These are phyloP conservation scores for Glomus cerebriforme DNA, from an alignment of 192 early-diverging fungal species.

Conservation along the genomic window DNA sequence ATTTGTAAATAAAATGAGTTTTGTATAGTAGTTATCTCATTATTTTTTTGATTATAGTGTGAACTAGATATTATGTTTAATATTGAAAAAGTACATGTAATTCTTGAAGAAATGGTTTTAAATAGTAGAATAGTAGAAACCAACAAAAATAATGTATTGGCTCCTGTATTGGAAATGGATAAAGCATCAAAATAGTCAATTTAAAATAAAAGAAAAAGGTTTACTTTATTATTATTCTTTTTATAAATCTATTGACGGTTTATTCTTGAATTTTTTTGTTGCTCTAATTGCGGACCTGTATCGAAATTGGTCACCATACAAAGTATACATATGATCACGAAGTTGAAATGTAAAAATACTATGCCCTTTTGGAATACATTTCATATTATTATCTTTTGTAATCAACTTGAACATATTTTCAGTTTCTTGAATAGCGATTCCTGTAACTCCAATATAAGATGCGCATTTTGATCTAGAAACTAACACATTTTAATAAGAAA, in stretches of 20 bases:
- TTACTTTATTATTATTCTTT: neutral
- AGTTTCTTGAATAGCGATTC: slow-evolving; percentile 88
- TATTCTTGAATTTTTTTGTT: slow-evolving; percentile 71
- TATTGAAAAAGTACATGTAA: slow-evolving; percentile 45
- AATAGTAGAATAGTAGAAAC: slow-evolving; percentile 41
- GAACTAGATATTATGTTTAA: slow-evolving; percentile 48
- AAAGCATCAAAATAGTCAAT: neutral
- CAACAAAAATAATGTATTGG: slow-evolving; percentile 32
- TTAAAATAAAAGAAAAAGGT: neutral
- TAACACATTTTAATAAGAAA: slow-evolving; percentile 27
- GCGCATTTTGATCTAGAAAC: slow-evolving; percentile 78
- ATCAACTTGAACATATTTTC: slow-evolving; percentile 84
- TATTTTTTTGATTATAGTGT: slow-evolving; percentile 31
- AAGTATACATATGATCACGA: slow-evolving; percentile 49
- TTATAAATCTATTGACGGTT: slow-evolving; percentile 55
- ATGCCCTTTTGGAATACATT: slow-evolving; percentile 71
- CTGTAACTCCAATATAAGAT: slow-evolving; percentile 71
- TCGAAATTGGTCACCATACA: slow-evolving; percentile 81
- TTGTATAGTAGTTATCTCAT: neutral
- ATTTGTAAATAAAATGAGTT: neutral
- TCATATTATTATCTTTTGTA: slow-evolving; percentile 62
- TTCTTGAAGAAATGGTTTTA: slow-evolving; percentile 40
- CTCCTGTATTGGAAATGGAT: slow-evolving; percentile 11
- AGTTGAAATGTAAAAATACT: slow-evolving; percentile 58
- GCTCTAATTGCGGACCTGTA: slow-evolving; percentile 73